phyloP scores from a whole-genome alignment of 192 early-diverging fungal genomes.

The Coemansia pectinata region DNA sequence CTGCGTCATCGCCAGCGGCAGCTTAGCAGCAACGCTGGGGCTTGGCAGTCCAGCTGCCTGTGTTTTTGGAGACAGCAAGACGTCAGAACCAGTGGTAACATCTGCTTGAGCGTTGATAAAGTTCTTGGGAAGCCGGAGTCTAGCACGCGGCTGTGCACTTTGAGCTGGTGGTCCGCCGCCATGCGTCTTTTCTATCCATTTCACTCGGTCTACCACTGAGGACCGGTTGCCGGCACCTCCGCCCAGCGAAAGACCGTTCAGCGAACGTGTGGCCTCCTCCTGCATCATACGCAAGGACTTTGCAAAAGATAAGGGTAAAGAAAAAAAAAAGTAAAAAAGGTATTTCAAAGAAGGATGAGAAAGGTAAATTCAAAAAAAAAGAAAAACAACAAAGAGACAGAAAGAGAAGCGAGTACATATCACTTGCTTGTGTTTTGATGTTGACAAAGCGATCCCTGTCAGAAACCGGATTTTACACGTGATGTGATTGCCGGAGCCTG shows the following conservation, averaged over 20 bases:
- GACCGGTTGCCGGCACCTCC: slow-evolving; percentile 16
- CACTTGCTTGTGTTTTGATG: background rate
- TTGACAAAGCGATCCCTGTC: background rate
- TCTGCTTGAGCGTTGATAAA: slow-evolving; percentile 8
- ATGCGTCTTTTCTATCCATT: slow-evolving; percentile 51
- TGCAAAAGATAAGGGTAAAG: background rate
- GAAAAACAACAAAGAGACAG: background rate
- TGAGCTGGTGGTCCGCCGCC: slow-evolving; percentile 8
- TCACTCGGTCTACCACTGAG: slow-evolving; percentile 47
- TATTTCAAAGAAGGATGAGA: background rate
- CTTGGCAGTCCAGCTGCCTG: background rate
- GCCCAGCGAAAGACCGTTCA: slow-evolving; percentile 8
- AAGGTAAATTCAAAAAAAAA: background rate
- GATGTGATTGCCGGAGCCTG: background rate
- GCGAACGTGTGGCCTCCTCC: background rate
- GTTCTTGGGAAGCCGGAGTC: slow-evolving; percentile 35
- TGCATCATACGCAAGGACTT: background rate
- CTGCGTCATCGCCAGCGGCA: slow-evolving; percentile 4
- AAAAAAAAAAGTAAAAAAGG: slow-evolving; percentile 6
- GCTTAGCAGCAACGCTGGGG: background rate
- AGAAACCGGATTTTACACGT: background rate
- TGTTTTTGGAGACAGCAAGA: background rate
- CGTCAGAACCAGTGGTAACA: background rate
- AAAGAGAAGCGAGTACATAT: background rate
- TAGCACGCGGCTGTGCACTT: slow-evolving; percentile 11